phyloP scores from a whole-genome alignment of 2,329 filamentous ascomycete genomes.

The Penicillium glabrum region DNA sequence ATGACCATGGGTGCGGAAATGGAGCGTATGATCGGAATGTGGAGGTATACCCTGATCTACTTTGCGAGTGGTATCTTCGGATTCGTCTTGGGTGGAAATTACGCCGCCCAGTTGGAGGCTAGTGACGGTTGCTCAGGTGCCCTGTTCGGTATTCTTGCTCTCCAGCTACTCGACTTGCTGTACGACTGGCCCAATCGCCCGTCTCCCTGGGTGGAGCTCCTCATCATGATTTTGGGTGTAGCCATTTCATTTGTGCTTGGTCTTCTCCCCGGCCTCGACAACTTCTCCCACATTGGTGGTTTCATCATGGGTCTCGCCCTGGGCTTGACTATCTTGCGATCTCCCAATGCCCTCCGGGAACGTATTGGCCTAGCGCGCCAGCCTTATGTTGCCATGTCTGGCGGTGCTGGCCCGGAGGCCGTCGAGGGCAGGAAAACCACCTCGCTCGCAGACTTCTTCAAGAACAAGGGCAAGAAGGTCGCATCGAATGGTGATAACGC shows the following conservation, averaged over 20 bases:
- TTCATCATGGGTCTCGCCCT: conserved; percentile 89
- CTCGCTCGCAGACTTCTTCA: conserved; percentile 50
- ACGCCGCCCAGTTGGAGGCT: conserved; percentile 75
- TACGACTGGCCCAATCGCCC: conserved; percentile 86
- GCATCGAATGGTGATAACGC: conserved; percentile 6
- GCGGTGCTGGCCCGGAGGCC: conserved; percentile 40
- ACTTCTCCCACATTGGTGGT: conserved; percentile 95
- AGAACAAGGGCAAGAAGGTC: conserved; percentile 58
- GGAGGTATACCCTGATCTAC: conserved; percentile 89
- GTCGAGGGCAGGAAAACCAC: conserved; percentile 46
- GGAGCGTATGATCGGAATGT: conserved; percentile 82
- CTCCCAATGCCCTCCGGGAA: conserved; percentile 74
- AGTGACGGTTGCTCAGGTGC: conserved; percentile 88
- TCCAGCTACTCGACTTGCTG: conserved; percentile 83
- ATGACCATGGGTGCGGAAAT: conserved; percentile 88
- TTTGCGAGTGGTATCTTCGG: conserved; percentile 91
- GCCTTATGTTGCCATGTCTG: conserved; percentile 69
- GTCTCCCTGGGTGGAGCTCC: conserved; percentile 77
- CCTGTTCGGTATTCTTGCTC: conserved; percentile 87
- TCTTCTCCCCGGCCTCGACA: conserved; percentile 87
- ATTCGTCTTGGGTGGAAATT: conserved; percentile 93
- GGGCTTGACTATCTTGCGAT: conserved; percentile 84
- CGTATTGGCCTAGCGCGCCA: conserved; percentile 69
- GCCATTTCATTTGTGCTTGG: conserved; percentile 89
- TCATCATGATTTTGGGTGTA: conserved; percentile 83